phyloP scores from a whole-genome alignment of 345 rosid species.

The Syzygium grande region DNA sequence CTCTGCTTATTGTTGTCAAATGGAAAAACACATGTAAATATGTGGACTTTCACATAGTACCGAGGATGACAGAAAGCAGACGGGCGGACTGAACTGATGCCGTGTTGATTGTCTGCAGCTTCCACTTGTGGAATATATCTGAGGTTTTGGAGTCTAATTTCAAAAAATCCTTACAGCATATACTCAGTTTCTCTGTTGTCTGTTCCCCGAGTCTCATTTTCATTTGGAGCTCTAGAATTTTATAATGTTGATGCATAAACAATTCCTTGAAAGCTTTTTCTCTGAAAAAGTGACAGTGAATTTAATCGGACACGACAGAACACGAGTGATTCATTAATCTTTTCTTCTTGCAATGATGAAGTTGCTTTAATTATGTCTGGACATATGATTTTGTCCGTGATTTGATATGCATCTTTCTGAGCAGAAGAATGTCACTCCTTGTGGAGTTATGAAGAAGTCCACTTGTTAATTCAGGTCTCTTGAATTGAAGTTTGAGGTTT shows the following conservation, averaged over 20 bases:
- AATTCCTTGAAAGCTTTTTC: background rate
- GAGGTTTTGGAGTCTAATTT: slow-evolving; percentile 15
- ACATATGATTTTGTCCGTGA: slow-evolving; percentile 47
- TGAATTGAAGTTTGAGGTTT: background rate
- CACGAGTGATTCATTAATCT: background rate
- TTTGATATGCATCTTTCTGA: slow-evolving; percentile 42
- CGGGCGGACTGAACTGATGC: slow-evolving; percentile 97
- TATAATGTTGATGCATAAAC: background rate
- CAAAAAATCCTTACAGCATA: background rate
- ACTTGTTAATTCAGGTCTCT: background rate
- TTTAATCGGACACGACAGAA: background rate
- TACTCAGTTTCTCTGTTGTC: background rate
- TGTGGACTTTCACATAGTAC: background rate
- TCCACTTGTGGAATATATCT: slow-evolving; percentile 42
- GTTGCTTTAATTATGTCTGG: slow-evolving; percentile 52
- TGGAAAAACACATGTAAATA: background rate
- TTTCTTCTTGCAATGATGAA: slow-evolving; percentile 32
- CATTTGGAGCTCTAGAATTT: background rate
- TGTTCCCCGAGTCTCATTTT: background rate
- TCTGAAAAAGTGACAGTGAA: background rate
- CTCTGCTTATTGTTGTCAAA: background rate
- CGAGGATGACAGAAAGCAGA: slow-evolving; percentile 79
- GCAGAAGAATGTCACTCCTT: background rate
- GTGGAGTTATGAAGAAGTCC: background rate
- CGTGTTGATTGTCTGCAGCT: slow-evolving; percentile 74